phyloP scores from a whole-genome alignment of 345 rosid genomes.

The Populus euphratica region DNA sequence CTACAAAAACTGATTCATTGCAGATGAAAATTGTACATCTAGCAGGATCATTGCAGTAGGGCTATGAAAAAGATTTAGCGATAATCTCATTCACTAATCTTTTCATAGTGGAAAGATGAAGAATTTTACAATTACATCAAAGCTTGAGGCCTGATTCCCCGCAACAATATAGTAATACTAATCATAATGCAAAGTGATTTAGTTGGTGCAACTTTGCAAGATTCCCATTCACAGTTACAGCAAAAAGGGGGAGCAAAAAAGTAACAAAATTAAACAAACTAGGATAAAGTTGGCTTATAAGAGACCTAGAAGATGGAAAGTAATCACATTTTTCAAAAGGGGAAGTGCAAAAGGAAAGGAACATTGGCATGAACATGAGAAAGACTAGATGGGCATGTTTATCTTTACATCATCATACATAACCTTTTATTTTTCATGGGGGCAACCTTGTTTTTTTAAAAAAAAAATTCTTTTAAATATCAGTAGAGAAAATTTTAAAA shows the following conservation, averaged over 20 bases:
- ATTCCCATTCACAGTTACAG: background rate
- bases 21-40: no score
- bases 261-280: background rate
- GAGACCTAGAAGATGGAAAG: background rate
- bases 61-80: background rate
- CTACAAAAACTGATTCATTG: no score
- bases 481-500: background rate
- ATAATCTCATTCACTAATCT: background rate
- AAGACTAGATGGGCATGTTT: background rate
- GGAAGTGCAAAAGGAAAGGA: background rate
- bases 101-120: background rate
- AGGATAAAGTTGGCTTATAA: background rate
- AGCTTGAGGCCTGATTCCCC: background rate
- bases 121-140: background rate
- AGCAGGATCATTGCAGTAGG: background rate
- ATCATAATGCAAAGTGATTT: background rate
- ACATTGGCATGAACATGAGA: background rate
- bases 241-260: background rate
- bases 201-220: background rate
- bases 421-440: no score
- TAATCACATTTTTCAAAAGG: background rate
- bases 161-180: background rate
- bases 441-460: no score
- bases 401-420: background rate
- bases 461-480: no score